These are phyloP conservation scores for Evernia prunastri DNA, from an alignment of 495 filamentous ascomycete species.

Conservation along the genomic window DNA sequence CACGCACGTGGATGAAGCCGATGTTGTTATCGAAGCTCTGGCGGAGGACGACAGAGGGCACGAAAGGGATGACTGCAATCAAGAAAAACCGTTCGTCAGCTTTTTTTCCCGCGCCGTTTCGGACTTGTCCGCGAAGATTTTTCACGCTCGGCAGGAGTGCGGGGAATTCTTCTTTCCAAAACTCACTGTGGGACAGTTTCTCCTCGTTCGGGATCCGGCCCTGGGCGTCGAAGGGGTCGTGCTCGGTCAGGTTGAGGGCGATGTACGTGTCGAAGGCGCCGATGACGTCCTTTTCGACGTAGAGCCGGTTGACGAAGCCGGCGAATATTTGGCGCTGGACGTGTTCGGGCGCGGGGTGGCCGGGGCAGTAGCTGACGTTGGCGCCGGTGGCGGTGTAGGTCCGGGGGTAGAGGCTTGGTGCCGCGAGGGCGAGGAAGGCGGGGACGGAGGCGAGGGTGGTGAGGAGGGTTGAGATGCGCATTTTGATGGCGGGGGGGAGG, in stretches of 20 bases:
- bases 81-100: neutral
- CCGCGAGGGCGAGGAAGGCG: neutral
- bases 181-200: constrained; percentile 7
- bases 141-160: neutral
- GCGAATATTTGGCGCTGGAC: constrained; percentile 17
- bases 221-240: constrained; percentile 20
- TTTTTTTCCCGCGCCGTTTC: neutral
- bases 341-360: constrained; percentile 7
- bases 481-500: neutral
- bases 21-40: constrained; percentile 20
- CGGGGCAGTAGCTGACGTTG: constrained; percentile 14
- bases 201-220: constrained; percentile 13
- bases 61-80: constrained; percentile 10
- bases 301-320: constrained; percentile 16
- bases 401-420: neutral
- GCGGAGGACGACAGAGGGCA: constrained; percentile 11
- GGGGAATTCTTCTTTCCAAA: neutral
- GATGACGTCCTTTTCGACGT: constrained; percentile 13
- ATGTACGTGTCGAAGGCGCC: constrained; percentile 18
- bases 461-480: constrained; percentile 1
- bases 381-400: neutral
- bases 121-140: neutral
- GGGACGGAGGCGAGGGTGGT: neutral
- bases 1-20: constrained; percentile 16
- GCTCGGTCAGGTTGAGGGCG: constrained; percentile 17